A percentile compares a stretch with the other conserved stretches of the same genome.
phyloP scores from a whole-genome alignment of 2,329 filamentous ascomycete genomes.

The Colletotrichum agaves region DNA sequence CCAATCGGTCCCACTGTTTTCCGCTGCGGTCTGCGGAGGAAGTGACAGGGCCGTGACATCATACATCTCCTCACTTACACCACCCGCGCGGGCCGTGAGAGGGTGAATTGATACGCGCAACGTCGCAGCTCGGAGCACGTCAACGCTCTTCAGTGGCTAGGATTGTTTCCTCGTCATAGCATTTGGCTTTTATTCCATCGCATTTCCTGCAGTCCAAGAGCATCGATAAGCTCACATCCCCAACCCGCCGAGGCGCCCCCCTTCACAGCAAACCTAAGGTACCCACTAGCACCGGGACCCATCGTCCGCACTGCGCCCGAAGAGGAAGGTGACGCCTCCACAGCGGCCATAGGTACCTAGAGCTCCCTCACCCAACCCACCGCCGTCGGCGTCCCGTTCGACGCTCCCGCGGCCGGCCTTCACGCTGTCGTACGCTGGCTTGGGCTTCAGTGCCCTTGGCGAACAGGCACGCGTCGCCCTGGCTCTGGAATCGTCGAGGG shows the following conservation, averaged over 20 bases:
- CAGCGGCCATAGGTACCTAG: constrained; percentile 9
- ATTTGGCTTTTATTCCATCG: neutral
- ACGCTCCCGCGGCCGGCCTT: constrained; percentile 46
- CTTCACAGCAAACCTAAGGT: neutral
- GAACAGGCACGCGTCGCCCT: constrained; percentile 52
- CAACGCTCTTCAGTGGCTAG: neutral
- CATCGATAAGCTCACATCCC: neutral
- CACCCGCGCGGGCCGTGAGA: neutral
- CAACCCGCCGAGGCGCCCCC: neutral
- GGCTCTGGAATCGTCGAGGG: constrained; percentile 49
- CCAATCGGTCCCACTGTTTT: neutral
- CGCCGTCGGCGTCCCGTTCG: neutral
- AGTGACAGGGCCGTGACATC: constrained; percentile 28
- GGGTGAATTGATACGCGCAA: constrained; percentile 13
- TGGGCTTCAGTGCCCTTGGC: constrained; percentile 50
- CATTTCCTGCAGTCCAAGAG: neutral
- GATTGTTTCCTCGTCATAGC: no score
- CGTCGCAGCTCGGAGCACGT: constrained; percentile 24
- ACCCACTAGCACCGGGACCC: neutral
- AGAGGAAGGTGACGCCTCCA: constrained; percentile 18
- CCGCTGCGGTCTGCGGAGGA: neutral
- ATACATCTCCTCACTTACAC: constrained; percentile 34
- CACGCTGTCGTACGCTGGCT: constrained; percentile 53
- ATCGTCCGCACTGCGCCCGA: neutral
- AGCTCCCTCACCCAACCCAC: neutral